phyloP scores from a whole-genome alignment of 352 stramenopile species.

The Globisporangium heterothallicum region DNA sequence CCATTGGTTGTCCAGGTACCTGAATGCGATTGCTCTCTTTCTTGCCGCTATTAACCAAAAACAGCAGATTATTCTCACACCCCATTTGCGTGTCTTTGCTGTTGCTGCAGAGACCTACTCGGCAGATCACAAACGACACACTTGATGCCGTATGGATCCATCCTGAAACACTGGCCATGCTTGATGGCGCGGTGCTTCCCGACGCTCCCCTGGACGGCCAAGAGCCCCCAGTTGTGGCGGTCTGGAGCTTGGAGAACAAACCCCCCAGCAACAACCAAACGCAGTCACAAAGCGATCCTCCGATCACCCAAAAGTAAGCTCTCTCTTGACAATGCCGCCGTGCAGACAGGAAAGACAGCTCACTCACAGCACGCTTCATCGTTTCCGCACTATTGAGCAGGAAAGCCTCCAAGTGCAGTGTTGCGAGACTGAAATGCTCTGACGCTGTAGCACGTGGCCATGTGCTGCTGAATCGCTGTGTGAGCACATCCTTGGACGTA shows the following conservation, averaged over 20 bases:
- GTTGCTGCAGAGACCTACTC: not conserved
- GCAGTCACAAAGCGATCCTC: not conserved
- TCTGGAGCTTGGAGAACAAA: conserved; percentile 25
- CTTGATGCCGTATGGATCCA: conserved; percentile 68
- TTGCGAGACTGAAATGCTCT: conserved; percentile 40
- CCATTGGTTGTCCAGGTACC: conserved; percentile 43
- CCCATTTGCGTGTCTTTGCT: not conserved
- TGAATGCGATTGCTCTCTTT: not conserved
- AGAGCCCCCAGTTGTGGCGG: conserved; percentile 30
- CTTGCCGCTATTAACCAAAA: too few relatives aligned
- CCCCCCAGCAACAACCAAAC: not conserved
- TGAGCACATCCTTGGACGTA: conserved; percentile 16
- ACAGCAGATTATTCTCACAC: too few relatives aligned
- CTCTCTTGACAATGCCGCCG: not conserved
- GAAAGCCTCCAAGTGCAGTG: conserved; percentile 16
- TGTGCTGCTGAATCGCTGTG: conserved; percentile 31
- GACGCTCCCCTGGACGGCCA: conserved; percentile 23
- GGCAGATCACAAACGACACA: conserved; percentile 18
- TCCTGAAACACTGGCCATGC: conserved; percentile 42
- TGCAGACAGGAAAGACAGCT: conserved; percentile 1
- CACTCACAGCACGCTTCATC: not conserved
- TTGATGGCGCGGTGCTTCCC: conserved; percentile 48
- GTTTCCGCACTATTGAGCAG: conserved; percentile 4
- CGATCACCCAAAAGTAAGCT: conserved; percentile 1
- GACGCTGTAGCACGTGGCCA: conserved; percentile 24